These are phyloP conservation scores for Aspergillus avenaceus DNA, from an alignment of 495 filamentous ascomycete species.

Conservation along the genomic window DNA sequence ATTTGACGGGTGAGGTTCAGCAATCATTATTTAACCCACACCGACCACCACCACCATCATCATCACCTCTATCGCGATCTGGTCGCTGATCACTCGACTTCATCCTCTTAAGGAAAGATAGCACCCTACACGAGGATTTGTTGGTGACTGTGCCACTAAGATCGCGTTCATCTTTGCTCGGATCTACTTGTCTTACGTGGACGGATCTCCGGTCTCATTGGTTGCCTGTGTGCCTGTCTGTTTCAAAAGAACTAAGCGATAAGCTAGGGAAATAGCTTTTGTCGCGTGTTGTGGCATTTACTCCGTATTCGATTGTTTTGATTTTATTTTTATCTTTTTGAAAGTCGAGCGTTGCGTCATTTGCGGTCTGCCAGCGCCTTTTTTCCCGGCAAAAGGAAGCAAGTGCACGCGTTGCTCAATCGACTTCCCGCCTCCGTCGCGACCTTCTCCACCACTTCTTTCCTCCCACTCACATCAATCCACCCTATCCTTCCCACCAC, in stretches of 20 bases:
- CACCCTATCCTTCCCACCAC: constrained; percentile 17
- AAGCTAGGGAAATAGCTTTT: background rate
- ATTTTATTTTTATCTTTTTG: background rate
- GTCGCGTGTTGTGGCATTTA: background rate
- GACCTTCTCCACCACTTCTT: constrained; percentile 39
- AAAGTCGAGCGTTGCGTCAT: constrained; percentile 24
- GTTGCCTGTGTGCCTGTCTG: background rate
- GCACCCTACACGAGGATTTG: background rate
- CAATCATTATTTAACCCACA: background rate
- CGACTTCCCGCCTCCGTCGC: constrained; percentile 38
- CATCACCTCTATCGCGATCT: background rate
- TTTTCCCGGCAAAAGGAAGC: constrained; percentile 17
- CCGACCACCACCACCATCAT: background rate
- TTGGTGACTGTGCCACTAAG: background rate
- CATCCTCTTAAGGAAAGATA: background rate
- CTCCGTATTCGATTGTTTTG: background rate
- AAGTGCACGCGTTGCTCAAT: constrained; percentile 36
- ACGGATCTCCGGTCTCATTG: background rate
- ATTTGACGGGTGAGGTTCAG: background rate
- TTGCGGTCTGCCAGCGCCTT: constrained; percentile 14
- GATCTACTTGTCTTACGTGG: background rate
- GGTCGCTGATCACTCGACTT: background rate
- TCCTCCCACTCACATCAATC: constrained; percentile 21
- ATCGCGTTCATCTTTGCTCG: background rate
- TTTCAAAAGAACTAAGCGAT: background rate